Base-by-base conservation (phyloP, 768 basidiomycete species). In the Fibroporia radiculosa region DNA sequence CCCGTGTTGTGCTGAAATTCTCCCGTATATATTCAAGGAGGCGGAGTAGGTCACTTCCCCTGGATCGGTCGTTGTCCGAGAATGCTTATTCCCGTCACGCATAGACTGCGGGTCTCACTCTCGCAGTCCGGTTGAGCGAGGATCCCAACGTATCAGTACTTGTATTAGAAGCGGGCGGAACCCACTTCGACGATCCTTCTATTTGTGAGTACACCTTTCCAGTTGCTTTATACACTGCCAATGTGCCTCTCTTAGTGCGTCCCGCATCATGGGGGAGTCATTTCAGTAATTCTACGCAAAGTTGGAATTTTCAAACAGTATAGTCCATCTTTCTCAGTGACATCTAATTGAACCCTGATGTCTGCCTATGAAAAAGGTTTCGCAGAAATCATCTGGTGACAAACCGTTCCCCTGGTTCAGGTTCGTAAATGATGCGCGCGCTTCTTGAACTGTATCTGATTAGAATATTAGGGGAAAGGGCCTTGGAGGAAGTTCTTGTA, bases 111-210 rank as follows among this genome's bases (percentile, higher is more conserved):
- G 71, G 72, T 8, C 52, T 71, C 22, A 65, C 66, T 2, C 49
- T 73, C 20, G 71, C 69, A 10, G 61, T 61, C 2, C 58, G 71
- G 16, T 57, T 74, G 25, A 52, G 58, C 10, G 65, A 69, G 38
- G 66, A 71, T 47, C 51, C 60, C 1, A 44, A 58, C 33, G 60
- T 59, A 42, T 56, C 61, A 11, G 69, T 73, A 6, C 55, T 68
- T 34, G 63, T 71, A 11, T 49, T 66, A 27, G 65, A 66, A 45
- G 61, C 64, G 0, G 64, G 64, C 7, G 36, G 26, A 2, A 47
- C 51, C 6, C 52, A 55, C 28, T n/a, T 55, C 20, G 40, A 41
- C 8, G 51, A 52, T n/a, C 36, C 33, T 16, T 47, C 27, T 2
- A 42, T 55, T 11, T 20, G 54, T 55, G 26, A 34, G 54, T 50